These are phyloP conservation scores for Arthrobotrys iridis DNA, from an alignment of 2,329 filamentous ascomycete genomes.

Conservation along the genomic window DNA sequence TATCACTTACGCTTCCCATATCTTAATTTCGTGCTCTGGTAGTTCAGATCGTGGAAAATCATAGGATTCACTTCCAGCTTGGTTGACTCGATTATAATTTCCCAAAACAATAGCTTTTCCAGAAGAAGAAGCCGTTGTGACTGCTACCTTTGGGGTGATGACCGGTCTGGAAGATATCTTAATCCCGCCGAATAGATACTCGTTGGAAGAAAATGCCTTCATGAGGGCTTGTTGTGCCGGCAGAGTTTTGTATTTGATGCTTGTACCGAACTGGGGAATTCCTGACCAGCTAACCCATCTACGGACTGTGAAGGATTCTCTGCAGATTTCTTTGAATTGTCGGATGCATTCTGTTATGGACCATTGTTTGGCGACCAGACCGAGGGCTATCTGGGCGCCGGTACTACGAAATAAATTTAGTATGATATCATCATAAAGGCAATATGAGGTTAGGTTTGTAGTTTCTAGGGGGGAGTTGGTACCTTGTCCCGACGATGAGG, in stretches of 20 bases:
- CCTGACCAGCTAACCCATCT: constrained; percentile 60
- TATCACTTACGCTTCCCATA: constrained; percentile 66
- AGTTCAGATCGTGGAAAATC: constrained; percentile 62
- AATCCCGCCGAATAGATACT: constrained; percentile 61
- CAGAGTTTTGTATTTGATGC: constrained; percentile 57
- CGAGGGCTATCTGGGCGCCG: constrained; percentile 64
- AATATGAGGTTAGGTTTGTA: constrained; percentile 9
- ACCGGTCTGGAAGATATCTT: constrained; percentile 35
- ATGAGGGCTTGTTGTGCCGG: constrained; percentile 61
- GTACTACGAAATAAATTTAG: constrained; percentile 58
- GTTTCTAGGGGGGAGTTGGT: constrained; percentile 53
- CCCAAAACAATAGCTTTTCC: constrained; percentile 63
- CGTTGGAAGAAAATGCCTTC: constrained; percentile 60
- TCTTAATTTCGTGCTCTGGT: constrained; percentile 62
- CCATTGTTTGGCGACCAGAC: constrained; percentile 62
- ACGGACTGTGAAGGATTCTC: constrained; percentile 63
- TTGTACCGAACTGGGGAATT: constrained; percentile 43
- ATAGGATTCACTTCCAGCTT: constrained; percentile 56
- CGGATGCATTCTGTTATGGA: constrained; percentile 61
- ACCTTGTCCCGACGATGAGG: constrained; percentile 64
- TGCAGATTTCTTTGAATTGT: constrained; percentile 62
- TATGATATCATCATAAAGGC: neutral
- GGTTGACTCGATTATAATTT: constrained; percentile 63
- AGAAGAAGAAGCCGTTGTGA: constrained; percentile 63
- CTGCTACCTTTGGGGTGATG: constrained; percentile 62